A percentile compares a stretch with the other conserved stretches of the same genome.
phyloP scores from a whole-genome alignment of 768 basidiomycete genomes.

The Tylopilus subfusipes region DNA sequence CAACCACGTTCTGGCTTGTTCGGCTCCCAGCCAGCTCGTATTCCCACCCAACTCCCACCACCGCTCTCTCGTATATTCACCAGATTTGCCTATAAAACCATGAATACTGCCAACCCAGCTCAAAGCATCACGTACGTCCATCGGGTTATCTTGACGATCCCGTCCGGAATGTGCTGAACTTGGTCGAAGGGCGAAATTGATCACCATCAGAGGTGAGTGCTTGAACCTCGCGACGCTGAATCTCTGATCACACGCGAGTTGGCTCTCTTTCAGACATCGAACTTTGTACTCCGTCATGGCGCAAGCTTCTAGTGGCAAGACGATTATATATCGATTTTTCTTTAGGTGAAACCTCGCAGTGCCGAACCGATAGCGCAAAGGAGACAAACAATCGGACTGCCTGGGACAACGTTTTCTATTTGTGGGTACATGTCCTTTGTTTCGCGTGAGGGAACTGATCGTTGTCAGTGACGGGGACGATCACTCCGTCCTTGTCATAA shows the following conservation, averaged over 20 bases:
- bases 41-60: no score
- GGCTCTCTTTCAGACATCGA: slow-evolving; percentile 1
- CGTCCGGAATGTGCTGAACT: no score
- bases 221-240: no score
- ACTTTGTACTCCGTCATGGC: not conserved
- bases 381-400: not conserved
- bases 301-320: not conserved
- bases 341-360: not conserved
- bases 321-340: not conserved
- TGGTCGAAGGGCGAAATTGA: not conserved
- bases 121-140: not conserved
- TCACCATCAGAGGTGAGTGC: not conserved
- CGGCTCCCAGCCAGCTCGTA: no score
- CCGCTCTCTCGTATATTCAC: no score
- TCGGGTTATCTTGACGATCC: no score
- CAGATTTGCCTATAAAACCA: not conserved
- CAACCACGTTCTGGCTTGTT: no score
- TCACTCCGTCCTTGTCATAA: not conserved
- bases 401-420: not conserved
- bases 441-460: not conserved
- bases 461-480: not conserved
- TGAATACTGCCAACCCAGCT: not conserved
- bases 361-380: not conserved
- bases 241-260: no score
- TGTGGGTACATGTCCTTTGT: not conserved